Evolutionary conservation across 2,329 filamentous ascomycete species (phyloP).

Genomic region (Aspergillus ochraceus): DNA sequence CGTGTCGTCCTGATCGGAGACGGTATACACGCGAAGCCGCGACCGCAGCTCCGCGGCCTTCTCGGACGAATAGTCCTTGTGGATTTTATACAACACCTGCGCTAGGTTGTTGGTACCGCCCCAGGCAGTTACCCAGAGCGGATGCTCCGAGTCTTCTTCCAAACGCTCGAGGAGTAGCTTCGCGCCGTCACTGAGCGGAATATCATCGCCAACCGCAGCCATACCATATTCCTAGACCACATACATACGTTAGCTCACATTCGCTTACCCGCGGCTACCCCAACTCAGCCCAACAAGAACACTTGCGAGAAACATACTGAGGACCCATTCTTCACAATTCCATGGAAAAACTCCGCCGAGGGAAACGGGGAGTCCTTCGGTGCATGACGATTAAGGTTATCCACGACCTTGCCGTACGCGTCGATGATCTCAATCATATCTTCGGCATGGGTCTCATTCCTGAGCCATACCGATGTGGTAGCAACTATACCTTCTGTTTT

Average conservation of each 20-base stretch:
- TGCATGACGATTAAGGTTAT: background rate
- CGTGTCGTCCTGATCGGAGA: slow-evolving; percentile 60
- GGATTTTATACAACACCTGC: background rate
- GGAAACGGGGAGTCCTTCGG: background rate
- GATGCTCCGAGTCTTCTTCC: background rate
- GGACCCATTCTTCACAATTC: background rate
- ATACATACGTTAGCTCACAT: background rate
- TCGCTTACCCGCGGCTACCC: too few species aligned
- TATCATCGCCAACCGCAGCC: background rate
- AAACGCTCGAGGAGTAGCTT: background rate
- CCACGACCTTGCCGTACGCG: background rate
- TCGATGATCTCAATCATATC: background rate
- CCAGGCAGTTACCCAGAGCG: background rate
- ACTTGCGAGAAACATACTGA: background rate
- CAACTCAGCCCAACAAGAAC: background rate
- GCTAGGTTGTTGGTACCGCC: background rate
- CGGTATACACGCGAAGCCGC: slow-evolving; percentile 54
- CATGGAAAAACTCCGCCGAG: background rate
- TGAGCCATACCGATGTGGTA: background rate
- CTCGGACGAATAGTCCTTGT: background rate
- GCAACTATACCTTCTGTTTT: background rate
- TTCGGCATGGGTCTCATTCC: background rate
- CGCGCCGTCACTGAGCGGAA: background rate
- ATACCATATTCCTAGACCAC: background rate
- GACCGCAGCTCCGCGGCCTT: slow-evolving; percentile 8